These are phyloP conservation scores for Paraleonurus japonicus DNA, from an alignment of 257 asterid species.

Conservation along the genomic window DNA sequence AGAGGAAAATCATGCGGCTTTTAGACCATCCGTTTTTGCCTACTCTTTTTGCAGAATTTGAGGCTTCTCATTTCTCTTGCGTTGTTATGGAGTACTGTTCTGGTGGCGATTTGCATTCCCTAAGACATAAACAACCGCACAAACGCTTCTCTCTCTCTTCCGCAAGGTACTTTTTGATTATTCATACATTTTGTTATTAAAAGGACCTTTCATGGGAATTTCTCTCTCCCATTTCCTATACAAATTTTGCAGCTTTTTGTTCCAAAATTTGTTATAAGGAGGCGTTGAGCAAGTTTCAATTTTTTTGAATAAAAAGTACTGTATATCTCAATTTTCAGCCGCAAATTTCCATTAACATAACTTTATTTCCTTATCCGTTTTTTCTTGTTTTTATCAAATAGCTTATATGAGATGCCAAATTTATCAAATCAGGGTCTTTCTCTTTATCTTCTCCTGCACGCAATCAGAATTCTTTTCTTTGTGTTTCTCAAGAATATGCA, in stretches of 20 bases:
- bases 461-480: conserved; percentile 26
- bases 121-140: conserved; percentile 66
- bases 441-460: conserved; percentile 35
- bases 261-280: not conserved
- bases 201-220: conserved; percentile 27
- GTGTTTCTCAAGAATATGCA: conserved; percentile 10
- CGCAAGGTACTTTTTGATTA: conserved; percentile 44
- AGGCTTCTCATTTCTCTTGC: conserved; percentile 71
- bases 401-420: conserved; percentile 20
- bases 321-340: conserved; percentile 9
- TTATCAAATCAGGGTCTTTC: conserved; percentile 26
- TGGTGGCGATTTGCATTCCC: conserved; percentile 88
- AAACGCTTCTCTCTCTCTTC: conserved; percentile 70
- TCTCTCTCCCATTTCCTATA: conserved; percentile 25
- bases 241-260: conserved; percentile 12
- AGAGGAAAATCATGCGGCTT: conserved; percentile 67
- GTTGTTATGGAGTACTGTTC: conserved; percentile 84
- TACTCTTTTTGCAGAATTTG: conserved; percentile 68
- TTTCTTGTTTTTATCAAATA: conserved; percentile 21
- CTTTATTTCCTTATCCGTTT: conserved; percentile 24
- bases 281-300: not conserved
- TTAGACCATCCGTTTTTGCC: conserved; percentile 87
- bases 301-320: not conserved
- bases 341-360: conserved; percentile 28
- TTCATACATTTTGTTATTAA: conserved; percentile 8